Percentiles rank a stretch among this genome's conserved stretches.
phyloP scores from a whole-genome alignment of 192 early-diverging fungal species.

The Bifiguratus adelaidae region DNA sequence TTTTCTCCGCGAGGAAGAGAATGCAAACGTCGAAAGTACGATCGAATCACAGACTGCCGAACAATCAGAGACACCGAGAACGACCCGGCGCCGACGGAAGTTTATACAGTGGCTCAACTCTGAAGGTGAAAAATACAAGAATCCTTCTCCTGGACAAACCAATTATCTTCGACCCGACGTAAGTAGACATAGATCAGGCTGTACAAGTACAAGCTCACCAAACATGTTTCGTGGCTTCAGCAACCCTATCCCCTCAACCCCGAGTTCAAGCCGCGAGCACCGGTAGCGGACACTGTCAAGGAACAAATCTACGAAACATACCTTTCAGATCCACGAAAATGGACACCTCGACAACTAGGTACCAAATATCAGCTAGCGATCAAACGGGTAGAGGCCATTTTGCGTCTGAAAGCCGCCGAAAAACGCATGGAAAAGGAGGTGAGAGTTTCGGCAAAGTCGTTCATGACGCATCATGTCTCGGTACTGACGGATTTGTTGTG shows the following conservation, averaged over 20 bases:
- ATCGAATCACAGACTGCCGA: too few relatives aligned
- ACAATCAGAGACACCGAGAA: constrained; percentile 14
- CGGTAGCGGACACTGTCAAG: constrained; percentile 54
- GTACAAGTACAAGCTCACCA: background rate
- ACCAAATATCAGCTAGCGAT: constrained; percentile 63
- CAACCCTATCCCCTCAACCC: constrained; percentile 91
- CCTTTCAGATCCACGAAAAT: constrained; percentile 35
- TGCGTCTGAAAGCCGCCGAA: constrained; percentile 76
- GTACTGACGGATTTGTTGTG: background rate
- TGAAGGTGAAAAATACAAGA: constrained; percentile 9
- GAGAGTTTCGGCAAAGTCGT: background rate
- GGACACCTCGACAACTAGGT: constrained; percentile 64
- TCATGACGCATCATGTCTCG: background rate
- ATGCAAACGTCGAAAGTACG: too few relatives aligned
- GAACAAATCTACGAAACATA: constrained; percentile 67
- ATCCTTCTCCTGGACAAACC: constrained; percentile 15
- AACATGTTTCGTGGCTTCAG: background rate
- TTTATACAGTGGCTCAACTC: constrained; percentile 20
- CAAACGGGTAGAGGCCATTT: constrained; percentile 80
- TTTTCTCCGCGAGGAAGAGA: too few relatives aligned
- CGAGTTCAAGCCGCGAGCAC: constrained; percentile 66
- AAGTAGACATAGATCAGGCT: background rate
- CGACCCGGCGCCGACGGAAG: constrained; percentile 16
- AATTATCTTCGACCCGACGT: constrained; percentile 17
- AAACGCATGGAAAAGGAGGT: constrained; percentile 59